Conservation (phyloP, 108 stramenopile genomes). For the Cylindrotheca closterium region DNA sequence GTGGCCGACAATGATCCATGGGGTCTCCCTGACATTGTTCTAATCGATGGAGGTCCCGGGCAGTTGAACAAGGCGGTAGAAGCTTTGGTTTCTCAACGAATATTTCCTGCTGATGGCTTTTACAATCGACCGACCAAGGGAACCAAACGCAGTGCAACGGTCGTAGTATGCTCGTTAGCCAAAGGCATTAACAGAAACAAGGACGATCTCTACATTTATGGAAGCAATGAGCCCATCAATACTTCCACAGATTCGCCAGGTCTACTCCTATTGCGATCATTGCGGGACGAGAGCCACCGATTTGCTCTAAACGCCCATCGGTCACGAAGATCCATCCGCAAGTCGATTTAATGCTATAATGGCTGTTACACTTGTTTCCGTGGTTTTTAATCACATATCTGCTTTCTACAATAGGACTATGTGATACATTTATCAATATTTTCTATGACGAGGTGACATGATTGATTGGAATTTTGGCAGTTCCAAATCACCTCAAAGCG, state of each 20-base stretch:
- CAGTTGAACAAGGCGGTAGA: slow-evolving; percentile 70
- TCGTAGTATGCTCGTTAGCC: too few species aligned
- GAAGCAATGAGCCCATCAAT: slow-evolving; percentile 36
- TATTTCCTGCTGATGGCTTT: slow-evolving; percentile 17
- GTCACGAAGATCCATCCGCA: too few species aligned
- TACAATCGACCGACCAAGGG: neutral
- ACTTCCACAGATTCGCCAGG: slow-evolving; percentile 44
- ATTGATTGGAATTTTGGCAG: too few species aligned
- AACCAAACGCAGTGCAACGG: too few species aligned
- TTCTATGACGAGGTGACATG: too few species aligned
- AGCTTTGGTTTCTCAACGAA: slow-evolving; percentile 48
- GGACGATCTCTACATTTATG: slow-evolving; percentile 46
- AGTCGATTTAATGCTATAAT: too few species aligned
- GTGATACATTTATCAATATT: too few species aligned
- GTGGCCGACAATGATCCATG: slow-evolving; percentile 45
- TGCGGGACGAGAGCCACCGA: slow-evolving; percentile 73
- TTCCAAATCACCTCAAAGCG: too few species aligned
- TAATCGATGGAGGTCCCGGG: slow-evolving; percentile 80
- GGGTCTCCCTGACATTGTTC: slow-evolving; percentile 67
- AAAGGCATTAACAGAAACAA: slow-evolving; percentile 59
- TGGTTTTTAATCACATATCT: too few species aligned
- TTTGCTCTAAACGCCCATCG: slow-evolving; percentile 43
- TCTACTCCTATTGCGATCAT: slow-evolving; percentile 49
- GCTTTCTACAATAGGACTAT: too few species aligned
- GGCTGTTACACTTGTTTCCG: too few species aligned